Evolutionary conservation across 2,329 filamentous ascomycete species (phyloP).

Genomic region (Coccinonectria pachysandricola): DNA sequence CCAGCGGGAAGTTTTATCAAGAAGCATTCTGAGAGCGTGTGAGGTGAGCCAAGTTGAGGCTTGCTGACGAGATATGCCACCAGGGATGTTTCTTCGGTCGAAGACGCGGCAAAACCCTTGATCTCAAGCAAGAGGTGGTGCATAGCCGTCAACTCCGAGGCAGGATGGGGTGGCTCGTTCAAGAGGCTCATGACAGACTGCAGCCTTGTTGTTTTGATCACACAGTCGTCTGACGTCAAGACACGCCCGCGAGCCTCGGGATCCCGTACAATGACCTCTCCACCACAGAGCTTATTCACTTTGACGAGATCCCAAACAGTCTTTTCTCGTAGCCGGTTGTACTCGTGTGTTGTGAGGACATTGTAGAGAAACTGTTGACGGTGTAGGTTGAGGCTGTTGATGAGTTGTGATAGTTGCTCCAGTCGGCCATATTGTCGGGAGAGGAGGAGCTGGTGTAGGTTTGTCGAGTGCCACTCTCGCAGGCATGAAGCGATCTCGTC

Average conservation of each 20-base stretch:
- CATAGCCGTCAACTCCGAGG: conserved; percentile 58
- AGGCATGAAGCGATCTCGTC: conserved; percentile 97
- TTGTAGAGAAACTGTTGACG: conserved; percentile 88
- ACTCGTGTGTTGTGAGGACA: conserved; percentile 79
- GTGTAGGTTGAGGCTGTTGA: conserved; percentile 73
- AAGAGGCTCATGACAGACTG: conserved; percentile 95
- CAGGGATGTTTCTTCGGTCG: conserved; percentile 64
- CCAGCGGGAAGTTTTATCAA: conserved; percentile 66
- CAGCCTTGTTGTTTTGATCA: conserved; percentile 79
- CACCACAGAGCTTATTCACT: conserved; percentile 88
- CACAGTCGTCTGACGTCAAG: conserved; percentile 84
- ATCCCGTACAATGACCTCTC: conserved; percentile 90
- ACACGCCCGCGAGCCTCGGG: conserved; percentile 74
- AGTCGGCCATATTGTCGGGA: conserved; percentile 71
- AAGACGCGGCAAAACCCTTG: conserved; percentile 67
- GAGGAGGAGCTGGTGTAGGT: conserved; percentile 83
- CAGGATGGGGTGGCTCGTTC: conserved; percentile 63
- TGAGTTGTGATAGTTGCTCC: conserved; percentile 70
- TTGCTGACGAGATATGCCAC: conserved; percentile 71
- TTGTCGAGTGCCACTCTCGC: conserved; percentile 96
- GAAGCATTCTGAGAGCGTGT: conserved; percentile 73
- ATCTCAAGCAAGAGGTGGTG: conserved; percentile 80
- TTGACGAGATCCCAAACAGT: conserved; percentile 92
- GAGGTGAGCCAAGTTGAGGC: conserved; percentile 49
- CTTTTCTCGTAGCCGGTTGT: conserved; percentile 68